Percentiles rank a stretch among this genome's conserved stretches.
Conservation (phyloP, 768 basidiomycete genomes). For the Galerina marginata region DNA sequence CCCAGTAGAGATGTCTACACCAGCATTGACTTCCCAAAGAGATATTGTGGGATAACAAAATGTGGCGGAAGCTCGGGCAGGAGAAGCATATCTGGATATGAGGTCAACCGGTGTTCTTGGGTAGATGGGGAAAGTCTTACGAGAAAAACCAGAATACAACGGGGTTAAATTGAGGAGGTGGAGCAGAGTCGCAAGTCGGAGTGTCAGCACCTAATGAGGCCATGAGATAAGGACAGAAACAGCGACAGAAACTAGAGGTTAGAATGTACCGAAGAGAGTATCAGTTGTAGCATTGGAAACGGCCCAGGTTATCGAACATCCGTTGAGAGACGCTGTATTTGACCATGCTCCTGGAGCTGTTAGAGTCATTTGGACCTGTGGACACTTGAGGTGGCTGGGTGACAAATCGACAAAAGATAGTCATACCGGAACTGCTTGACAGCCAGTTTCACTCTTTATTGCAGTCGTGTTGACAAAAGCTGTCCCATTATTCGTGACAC, state of each 20-base stretch:
- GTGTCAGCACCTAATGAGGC: constrained; percentile 33
- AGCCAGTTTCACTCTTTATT: constrained; percentile 50
- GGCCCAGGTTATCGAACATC: constrained; percentile 45
- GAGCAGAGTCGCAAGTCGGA: constrained; percentile 29
- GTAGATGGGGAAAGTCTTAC: constrained; percentile 12
- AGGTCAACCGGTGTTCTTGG: not conserved
- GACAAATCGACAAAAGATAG: not conserved
- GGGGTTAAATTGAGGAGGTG: constrained; percentile 46
- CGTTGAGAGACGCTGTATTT: constrained; percentile 44
- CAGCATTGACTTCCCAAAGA: constrained; percentile 49
- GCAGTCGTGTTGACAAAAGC: constrained; percentile 54
- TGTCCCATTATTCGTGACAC: constrained; percentile 48
- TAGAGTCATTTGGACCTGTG: constrained; percentile 43
- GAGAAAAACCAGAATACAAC: constrained; percentile 66
- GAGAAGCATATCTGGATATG: constrained; percentile 37
- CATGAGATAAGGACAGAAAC: no score
- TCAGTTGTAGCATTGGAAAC: constrained; percentile 42
- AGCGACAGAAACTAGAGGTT: no score
- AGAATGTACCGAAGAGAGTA: constrained; percentile 47
- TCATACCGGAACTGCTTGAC: constrained; percentile 43
- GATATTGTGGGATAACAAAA: constrained; percentile 52
- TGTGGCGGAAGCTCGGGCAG: constrained; percentile 46
- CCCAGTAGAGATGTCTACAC: constrained; percentile 47
- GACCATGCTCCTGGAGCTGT: constrained; percentile 42
- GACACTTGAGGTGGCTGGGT: not conserved